These are phyloP conservation scores for Evernia prunastri DNA, from an alignment of 495 filamentous ascomycete species.

Conservation along the genomic window DNA sequence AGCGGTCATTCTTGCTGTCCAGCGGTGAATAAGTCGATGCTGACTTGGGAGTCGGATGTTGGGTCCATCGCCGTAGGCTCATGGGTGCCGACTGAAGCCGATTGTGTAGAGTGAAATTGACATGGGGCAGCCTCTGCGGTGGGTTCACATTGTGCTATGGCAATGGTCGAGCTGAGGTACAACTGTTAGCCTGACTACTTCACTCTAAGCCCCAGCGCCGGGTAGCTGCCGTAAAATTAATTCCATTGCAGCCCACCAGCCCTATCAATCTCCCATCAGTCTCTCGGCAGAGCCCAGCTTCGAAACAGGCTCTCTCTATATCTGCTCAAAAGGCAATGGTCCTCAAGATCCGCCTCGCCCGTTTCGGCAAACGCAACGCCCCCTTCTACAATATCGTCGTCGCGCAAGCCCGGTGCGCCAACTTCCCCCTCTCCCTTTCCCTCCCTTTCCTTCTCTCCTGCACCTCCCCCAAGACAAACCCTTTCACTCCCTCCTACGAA, in stretches of 20 bases:
- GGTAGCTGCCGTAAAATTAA: background rate
- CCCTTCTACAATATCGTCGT: constrained; percentile 98
- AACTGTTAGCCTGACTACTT: too few relatives aligned
- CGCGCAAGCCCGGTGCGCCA: constrained; percentile 77
- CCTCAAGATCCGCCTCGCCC: constrained; percentile 82
- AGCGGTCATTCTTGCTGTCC: too few relatives aligned
- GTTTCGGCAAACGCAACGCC: constrained; percentile 78
- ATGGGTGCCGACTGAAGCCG: too few relatives aligned
- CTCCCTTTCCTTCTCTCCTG: background rate
- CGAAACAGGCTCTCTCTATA: background rate
- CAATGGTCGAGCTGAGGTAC: too few relatives aligned
- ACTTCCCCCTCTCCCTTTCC: constrained; percentile 8
- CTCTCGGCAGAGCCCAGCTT: background rate
- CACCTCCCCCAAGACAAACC: background rate
- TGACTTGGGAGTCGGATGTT: too few relatives aligned
- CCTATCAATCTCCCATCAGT: background rate
- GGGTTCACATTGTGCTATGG: background rate
- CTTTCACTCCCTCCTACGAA: constrained; percentile 1
- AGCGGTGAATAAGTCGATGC: too few relatives aligned
- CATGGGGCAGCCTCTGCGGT: too few relatives aligned
- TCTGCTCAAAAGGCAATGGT: constrained; percentile 56
- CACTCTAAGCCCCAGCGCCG: background rate
- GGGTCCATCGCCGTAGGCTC: too few relatives aligned
- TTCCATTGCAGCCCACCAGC: too few relatives aligned
- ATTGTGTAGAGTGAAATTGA: too few relatives aligned